phyloP scores from a whole-genome alignment of 768 basidiomycete genomes.

The Rhizopogon roseolus region DNA sequence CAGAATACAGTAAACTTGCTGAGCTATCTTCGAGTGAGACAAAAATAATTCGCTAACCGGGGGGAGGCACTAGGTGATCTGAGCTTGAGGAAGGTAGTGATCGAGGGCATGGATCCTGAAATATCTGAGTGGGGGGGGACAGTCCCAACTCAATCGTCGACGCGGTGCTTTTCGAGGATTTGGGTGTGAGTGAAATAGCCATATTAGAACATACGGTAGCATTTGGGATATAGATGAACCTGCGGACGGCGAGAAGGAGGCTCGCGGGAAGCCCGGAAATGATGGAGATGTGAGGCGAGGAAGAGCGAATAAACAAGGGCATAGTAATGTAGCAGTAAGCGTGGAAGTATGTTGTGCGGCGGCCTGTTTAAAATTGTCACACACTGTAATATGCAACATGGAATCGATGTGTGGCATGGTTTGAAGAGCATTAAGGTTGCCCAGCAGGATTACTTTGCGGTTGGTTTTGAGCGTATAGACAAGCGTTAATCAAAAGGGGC shows the following conservation, averaged over 20 bases:
- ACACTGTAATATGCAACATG: constrained; percentile 11
- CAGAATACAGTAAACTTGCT: background rate
- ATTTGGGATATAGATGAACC: constrained; percentile 19
- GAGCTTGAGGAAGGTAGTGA: constrained; percentile 6
- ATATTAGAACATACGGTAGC: constrained; percentile 6
- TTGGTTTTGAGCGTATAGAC: background rate
- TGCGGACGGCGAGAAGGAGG: constrained; percentile 22
- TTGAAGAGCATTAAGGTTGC: background rate
- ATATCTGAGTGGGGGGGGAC: constrained; percentile 16
- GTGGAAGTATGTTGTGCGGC: constrained; percentile 21
- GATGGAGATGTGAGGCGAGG: constrained; percentile 7
- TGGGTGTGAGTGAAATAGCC: constrained; percentile 10
- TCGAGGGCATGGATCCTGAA: constrained; percentile 17
- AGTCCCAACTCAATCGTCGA: constrained; percentile 17
- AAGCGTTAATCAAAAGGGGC: background rate
- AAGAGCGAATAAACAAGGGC: constrained; percentile 6
- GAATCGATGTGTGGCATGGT: constrained; percentile 6
- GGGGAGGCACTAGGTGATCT: constrained; percentile 1
- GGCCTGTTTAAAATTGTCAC: constrained; percentile 14
- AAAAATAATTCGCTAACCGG: constrained; percentile 21
- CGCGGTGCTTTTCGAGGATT: constrained; percentile 27
- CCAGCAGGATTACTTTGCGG: background rate
- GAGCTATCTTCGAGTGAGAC: constrained; percentile 3
- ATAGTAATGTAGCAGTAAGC: constrained; percentile 5
- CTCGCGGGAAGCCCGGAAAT: constrained; percentile 23